Percentiles rank a stretch among this genome's conserved stretches.
These are phyloP conservation scores for Suillus paluster DNA, from an alignment of 768 basidiomycete genomes.

Conservation along the genomic window DNA sequence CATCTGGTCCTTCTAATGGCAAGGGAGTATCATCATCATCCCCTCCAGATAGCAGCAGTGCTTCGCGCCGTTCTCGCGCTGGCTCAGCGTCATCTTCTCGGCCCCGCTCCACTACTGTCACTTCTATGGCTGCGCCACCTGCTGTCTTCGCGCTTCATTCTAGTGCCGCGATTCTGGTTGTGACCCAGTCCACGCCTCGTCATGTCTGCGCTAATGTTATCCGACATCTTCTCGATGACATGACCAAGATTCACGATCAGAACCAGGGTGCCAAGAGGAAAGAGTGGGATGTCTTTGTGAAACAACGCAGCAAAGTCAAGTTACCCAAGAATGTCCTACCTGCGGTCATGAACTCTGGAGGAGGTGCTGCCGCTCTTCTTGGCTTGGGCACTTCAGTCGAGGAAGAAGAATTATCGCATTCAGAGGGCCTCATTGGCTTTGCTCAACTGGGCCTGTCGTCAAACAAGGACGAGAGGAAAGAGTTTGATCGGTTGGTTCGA, in stretches of 20 bases:
- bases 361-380: constrained; percentile 64
- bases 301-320: constrained; percentile 59
- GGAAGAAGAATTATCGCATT: constrained; percentile 79
- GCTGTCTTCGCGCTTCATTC: not conserved
- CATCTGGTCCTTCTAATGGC: constrained; percentile 16
- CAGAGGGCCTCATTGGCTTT: constrained; percentile 87
- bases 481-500: constrained; percentile 80
- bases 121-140: constrained; percentile 27
- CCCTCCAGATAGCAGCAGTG: constrained; percentile 26
- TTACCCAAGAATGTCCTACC: constrained; percentile 27
- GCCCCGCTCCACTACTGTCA: constrained; percentile 47
- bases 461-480: constrained; percentile 70
- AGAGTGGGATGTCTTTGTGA: constrained; percentile 91
- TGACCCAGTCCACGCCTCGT: constrained; percentile 65
- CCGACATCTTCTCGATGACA: constrained; percentile 69
- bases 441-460: constrained; percentile 83
- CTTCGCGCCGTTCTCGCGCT: constrained; percentile 35
- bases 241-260: constrained; percentile 83
- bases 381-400: constrained; percentile 67
- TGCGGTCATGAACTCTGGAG: constrained; percentile 24
- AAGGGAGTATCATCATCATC: constrained; percentile 17
- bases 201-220: constrained; percentile 81
- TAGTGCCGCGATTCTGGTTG: constrained; percentile 58
- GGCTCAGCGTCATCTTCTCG: constrained; percentile 56
- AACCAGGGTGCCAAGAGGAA: constrained; percentile 69